Base-by-base conservation (phyloP, 805 yeast species). In the Saturnispora bothae region DNA sequence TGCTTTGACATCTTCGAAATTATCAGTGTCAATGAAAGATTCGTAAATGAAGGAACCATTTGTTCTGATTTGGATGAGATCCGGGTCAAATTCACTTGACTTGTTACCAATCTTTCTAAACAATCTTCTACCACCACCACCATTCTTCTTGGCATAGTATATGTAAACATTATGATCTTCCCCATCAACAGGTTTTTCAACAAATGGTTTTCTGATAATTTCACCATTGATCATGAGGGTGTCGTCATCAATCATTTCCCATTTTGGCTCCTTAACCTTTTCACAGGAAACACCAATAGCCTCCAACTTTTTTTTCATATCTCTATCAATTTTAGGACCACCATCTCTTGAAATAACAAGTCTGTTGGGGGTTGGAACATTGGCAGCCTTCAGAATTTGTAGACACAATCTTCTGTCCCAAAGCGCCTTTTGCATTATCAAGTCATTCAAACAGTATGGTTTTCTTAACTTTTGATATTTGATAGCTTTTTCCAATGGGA, bases 141-240 rank as follows among this genome's bases (percentile, higher is more conserved):
- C 99, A 37, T 82, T 81, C 42, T 80, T 72, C 41, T 73, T 71
- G 26, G 88, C 81, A 57, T 89, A 92, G 61, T 92, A 92, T 28
- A 92, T 88, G 57, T 81, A 83, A 33, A 92, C 89, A 54, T 92
- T 92, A 60, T 92, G 99, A 60, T 92, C 96, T 61, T 92, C 99
- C 39, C 99, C 99, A 59, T 92, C 96, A 3, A 88, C 97, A 1
- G 99, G 99, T 50, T 92, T 92, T 58, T 92, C 99, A 25, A 92
- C 98, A 66, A 78, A 92, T 5, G 99, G 99, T 56, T 92, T 92
- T 29, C 66, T 68, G 63, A 92, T 63, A 7, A 65, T 63, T 49
- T 72, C 59, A 7, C 94, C 96, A 48, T 82, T 73, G 17, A 83
- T 92, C 43, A 70, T 71, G 32, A 81, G 64, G 3, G 95, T 78